A percentile compares a stretch with the other conserved stretches of the same genome.
These are phyloP conservation scores for Arthroderma sp. DNA, from an alignment of 2,329 filamentous ascomycete species.

Conservation along the genomic window DNA sequence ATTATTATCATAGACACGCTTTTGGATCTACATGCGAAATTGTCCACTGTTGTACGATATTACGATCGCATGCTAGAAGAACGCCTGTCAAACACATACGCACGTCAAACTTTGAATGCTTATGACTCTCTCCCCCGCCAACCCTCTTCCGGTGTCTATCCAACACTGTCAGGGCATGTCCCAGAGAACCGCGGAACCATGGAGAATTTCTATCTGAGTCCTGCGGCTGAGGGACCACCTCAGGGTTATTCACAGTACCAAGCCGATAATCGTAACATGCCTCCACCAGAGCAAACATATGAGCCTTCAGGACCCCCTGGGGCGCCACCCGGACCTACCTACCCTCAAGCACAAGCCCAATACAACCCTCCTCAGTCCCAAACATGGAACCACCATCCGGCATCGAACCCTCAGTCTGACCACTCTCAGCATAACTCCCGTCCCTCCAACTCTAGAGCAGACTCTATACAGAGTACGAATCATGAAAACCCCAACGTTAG, in stretches of 20 bases:
- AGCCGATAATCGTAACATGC: background rate
- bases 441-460: background rate
- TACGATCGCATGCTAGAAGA: slow-evolving; percentile 98
- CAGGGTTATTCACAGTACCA: background rate
- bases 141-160: slow-evolving; percentile 52
- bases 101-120: slow-evolving; percentile 57
- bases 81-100: slow-evolving; percentile 81
- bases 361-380: background rate
- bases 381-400: slow-evolving; percentile 3
- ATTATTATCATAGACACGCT: slow-evolving; percentile 54
- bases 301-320: background rate
- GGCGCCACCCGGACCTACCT: background rate
- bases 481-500: no score
- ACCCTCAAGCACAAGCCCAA: background rate
- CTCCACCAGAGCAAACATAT: slow-evolving; percentile 2
- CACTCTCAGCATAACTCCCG: background rate
- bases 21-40: slow-evolving; percentile 83
- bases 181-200: slow-evolving; percentile 36
- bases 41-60: slow-evolving; percentile 91
- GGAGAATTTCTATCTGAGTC: slow-evolving; percentile 9
- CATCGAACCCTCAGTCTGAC: background rate
- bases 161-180: slow-evolving; percentile 48
- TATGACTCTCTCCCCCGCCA: slow-evolving; percentile 39
- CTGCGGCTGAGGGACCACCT: background rate
- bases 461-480: no score